Evolutionary conservation across 2,329 filamentous ascomycete genomes (phyloP), one percentile per base, ranked within the genome.

Genomic region (Bipolaris cookei): DNA sequence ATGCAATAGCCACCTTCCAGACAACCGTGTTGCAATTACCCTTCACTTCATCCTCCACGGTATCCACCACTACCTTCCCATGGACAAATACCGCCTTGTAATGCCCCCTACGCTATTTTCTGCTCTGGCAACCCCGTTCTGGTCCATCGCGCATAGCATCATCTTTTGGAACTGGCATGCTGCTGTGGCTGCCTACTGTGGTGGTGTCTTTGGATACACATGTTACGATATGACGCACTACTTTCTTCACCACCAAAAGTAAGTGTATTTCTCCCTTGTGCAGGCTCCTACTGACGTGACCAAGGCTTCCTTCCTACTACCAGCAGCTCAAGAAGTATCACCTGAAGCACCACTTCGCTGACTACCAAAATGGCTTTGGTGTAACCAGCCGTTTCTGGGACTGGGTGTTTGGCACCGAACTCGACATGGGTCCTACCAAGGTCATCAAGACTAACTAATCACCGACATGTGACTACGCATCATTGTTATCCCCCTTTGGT

Each of bases 361-460:
- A 99, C 76, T 99, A 96, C 76, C 90, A 99, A 78, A 94, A 97
- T 65, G 95, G 95, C 50, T 99, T 98, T 69, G 95, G 95, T 54
- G 94, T 99, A 49, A 97, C 94, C 30, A 97, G 90, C 82, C 88
- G 89, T 65, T 97, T 99, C 83, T 99, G 95, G 95, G 95, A 99
- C 76, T 81, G 80, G 47, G 80, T 99, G 6, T 99, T 99, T 74
- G 92, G 92, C 65, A 99, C 95, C 1, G 89, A 96, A 79, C 82
- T 99, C 50, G 78, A 83, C 51, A 80, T 80, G 66, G 73, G 70
- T 46, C 66, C 78, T n/a, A 72, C 80, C 3, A 83, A 83, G 77
- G 76, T 83, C 23, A 60, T 83, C 60, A 83, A 83, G 76, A 75
- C 77, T 7, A 65, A 58, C 13, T 73, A 53, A 10, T 28, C 11